Evolutionary conservation across 1,284 basidiomycete genomes (phyloP).

Genomic region (Cryptococcus maquisensis): DNA sequence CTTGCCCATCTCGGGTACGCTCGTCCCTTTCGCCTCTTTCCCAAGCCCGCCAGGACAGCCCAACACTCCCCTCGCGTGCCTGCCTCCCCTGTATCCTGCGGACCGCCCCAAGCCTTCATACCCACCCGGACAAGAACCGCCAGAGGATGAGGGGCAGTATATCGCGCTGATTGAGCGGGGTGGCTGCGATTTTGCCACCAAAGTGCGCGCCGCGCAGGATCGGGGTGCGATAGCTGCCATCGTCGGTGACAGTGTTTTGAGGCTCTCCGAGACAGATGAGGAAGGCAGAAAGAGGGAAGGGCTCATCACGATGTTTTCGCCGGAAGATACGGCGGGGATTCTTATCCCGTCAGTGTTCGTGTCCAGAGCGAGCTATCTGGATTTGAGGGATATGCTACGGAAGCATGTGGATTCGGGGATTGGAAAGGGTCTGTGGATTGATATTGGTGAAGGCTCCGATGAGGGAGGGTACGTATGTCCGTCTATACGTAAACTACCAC

Average conservation of each 20-base stretch:
- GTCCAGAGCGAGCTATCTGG: slow-evolving; percentile 47
- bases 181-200: slow-evolving; percentile 79
- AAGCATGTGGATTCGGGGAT: slow-evolving; percentile 23
- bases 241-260: slow-evolving; percentile 63
- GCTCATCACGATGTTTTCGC: slow-evolving; percentile 86
- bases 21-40: slow-evolving; percentile 30
- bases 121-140: neutral
- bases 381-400: slow-evolving; percentile 43
- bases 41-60: neutral
- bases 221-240: slow-evolving; percentile 80
- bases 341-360: slow-evolving; percentile 51
- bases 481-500: too few relatives aligned
- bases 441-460: slow-evolving; percentile 38
- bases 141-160: slow-evolving; percentile 27
- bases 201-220: slow-evolving; percentile 73
- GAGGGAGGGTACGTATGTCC: slow-evolving; percentile 38
- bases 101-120: slow-evolving; percentile 9
- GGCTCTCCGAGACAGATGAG: slow-evolving; percentile 47
- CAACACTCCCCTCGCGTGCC: slow-evolving; percentile 16
- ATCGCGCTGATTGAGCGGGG: slow-evolving; percentile 83
- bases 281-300: slow-evolving; percentile 67
- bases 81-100: slow-evolving; percentile 21
- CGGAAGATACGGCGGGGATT: slow-evolving; percentile 52
- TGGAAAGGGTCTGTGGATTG: slow-evolving; percentile 28
- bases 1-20: slow-evolving; percentile 34